These are phyloP conservation scores for Polyporus tsugae DNA, from an alignment of 1,284 basidiomycete species.

Conservation along the genomic window DNA sequence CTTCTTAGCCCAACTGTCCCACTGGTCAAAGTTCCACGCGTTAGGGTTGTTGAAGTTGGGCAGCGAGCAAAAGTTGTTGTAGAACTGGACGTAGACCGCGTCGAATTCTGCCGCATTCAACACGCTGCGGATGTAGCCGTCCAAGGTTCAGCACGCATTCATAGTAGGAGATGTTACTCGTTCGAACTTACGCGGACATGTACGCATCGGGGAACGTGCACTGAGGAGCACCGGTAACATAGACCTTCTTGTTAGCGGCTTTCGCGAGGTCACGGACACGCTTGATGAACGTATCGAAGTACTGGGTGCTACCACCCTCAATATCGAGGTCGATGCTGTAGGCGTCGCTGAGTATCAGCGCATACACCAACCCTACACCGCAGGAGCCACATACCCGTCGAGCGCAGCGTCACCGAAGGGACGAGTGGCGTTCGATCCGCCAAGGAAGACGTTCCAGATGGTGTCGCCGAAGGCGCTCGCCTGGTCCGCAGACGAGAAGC, in stretches of 20 bases:
- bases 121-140: slow-evolving; percentile 39
- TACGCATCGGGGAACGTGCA: slow-evolving; percentile 71
- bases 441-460: slow-evolving; percentile 74
- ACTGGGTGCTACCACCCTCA: slow-evolving; percentile 61
- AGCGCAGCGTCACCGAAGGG: slow-evolving; percentile 71
- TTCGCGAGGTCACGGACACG: slow-evolving; percentile 55
- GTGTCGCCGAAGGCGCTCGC: slow-evolving; percentile 61
- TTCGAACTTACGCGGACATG: slow-evolving; percentile 47
- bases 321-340: slow-evolving; percentile 67
- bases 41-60: slow-evolving; percentile 49
- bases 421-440: slow-evolving; percentile 59
- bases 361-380: not conserved
- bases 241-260: slow-evolving; percentile 65
- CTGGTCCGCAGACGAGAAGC: slow-evolving; percentile 60
- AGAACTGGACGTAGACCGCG: slow-evolving; percentile 70
- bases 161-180: not conserved
- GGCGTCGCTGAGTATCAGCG: not conserved
- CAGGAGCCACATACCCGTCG: slow-evolving; percentile 59
- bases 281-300: slow-evolving; percentile 63
- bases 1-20: slow-evolving; percentile 72
- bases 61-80: slow-evolving; percentile 70
- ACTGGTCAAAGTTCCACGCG: slow-evolving; percentile 59
- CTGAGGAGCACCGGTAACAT: slow-evolving; percentile 71
- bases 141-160: not conserved
- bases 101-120: slow-evolving; percentile 66